A percentile compares a stretch with the other conserved stretches of the same genome.
Evolutionary conservation across 2,329 filamentous ascomycete species (phyloP).

Genomic region (Delphinella strobiligena): DNA sequence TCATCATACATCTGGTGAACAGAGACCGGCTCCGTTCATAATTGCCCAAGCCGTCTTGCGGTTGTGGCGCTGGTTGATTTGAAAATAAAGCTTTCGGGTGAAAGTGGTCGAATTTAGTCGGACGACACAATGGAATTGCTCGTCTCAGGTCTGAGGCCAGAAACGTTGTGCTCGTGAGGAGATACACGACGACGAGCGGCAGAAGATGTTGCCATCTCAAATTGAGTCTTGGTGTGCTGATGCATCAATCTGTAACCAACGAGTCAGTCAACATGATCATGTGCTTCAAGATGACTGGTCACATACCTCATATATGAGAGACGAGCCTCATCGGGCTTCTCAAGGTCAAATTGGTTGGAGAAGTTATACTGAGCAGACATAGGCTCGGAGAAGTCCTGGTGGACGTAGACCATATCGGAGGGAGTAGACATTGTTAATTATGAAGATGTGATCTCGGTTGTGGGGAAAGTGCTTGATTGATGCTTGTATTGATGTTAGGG

Average conservation of each 20-base stretch:
- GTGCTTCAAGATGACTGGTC: not conserved
- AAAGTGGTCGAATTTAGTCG: no score
- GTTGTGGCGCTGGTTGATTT: no score
- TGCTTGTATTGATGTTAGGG: no score
- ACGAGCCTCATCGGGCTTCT: slow-evolving; percentile 28
- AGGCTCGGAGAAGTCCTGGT: slow-evolving; percentile 28
- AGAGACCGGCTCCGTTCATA: no score
- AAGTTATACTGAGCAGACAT: slow-evolving; percentile 32
- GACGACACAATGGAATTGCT: slow-evolving; percentile 18
- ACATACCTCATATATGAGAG: slow-evolving; percentile 32
- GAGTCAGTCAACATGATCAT: not conserved
- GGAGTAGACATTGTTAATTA: slow-evolving; percentile 15
- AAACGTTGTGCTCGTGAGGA: slow-evolving; percentile 11
- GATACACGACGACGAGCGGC: slow-evolving; percentile 27
- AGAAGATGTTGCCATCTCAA: slow-evolving; percentile 32
- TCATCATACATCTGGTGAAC: no score
- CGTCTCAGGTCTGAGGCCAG: slow-evolving; percentile 14
- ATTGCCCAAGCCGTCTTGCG: no score
- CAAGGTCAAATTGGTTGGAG: slow-evolving; percentile 29
- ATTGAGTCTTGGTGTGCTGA: slow-evolving; percentile 38
- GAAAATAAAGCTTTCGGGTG: no score
- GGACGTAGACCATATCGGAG: slow-evolving; percentile 24
- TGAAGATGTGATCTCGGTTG: not conserved
- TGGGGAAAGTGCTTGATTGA: no score
- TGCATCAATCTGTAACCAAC: slow-evolving; percentile 33